Evolutionary conservation across 805 yeast genomes (phyloP), one percentile per base, ranked within the genome.

Genomic region (Metschnikowia bowlesiae): DNA sequence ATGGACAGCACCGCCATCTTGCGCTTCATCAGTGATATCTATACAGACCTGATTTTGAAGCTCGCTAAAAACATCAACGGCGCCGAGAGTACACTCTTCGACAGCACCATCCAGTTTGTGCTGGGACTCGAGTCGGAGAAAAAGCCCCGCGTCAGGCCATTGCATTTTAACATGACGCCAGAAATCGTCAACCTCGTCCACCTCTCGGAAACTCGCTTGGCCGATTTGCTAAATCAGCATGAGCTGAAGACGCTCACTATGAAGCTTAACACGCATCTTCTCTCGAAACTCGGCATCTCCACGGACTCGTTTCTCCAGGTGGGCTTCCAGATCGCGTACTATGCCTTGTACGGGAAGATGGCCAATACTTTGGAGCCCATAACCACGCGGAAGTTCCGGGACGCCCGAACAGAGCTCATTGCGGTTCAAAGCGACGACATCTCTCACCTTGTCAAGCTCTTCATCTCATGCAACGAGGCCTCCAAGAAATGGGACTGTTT

Each of bases 351-450:
- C 54, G 85, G 85, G 2, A 74, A 70, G 51, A 58, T 76, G 50
- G 72, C 68, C 16, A 73, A 73, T 56, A 71, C 76, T 2, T 74
- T 83, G 45, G 82, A 81, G 49, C 84, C 84, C 3, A 77, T 81
- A 29, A 82, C 90, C 5, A 86, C 91, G 1, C 72, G 95, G 52
- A 74, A 74, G 52, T 87, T 85, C 65, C 74, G 73, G 53, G 83
- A 83, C 62, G 76, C 90, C 5, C 76, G 95, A 57, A 84, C 90
- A 0, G 89, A 85, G 53, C 75, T 85, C 22, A 73, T 85, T 39
- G 80, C 87, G 26, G 73, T 85, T 38, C 92, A 85, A 59, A 80
- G 77, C 56, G 83, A 80, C 16, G 55, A 66, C 28, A 67, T 80
- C 50, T 62, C 75, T 46, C 68, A 74, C 53, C 68, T 79, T 52